These are phyloP conservation scores for Cicer arietinum DNA, from an alignment of 306 rosid genomes.

Conservation along the genomic window DNA sequence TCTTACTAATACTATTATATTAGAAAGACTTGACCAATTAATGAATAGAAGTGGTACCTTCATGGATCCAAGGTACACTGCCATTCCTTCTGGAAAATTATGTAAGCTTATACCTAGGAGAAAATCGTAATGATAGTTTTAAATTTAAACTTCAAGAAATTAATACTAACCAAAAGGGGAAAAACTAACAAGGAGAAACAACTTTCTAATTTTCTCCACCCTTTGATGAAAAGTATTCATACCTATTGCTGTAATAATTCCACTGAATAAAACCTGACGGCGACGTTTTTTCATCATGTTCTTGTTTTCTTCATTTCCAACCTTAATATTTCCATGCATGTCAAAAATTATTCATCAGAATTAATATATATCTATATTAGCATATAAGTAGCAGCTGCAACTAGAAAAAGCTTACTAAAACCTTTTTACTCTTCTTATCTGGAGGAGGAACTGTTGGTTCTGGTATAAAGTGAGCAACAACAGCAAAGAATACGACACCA, in stretches of 20 bases:
- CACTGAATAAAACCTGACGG: constrained; percentile 85
- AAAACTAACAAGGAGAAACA: background rate
- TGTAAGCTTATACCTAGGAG: constrained; percentile 84
- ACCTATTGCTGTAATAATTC: constrained; percentile 93
- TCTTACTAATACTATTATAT: too few species aligned
- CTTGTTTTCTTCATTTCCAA: constrained; percentile 71
- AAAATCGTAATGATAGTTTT: constrained; percentile 1
- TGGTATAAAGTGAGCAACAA: constrained; percentile 78
- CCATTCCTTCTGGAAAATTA: constrained; percentile 99
- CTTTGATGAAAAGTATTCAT: constrained; percentile 19
- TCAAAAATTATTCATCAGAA: constrained; percentile 45
- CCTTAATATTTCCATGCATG: constrained; percentile 61
- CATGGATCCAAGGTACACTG: constrained; percentile 94
- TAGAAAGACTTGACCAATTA: too few species aligned
- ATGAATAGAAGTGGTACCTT: constrained; percentile 58
- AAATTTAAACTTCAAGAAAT: background rate
- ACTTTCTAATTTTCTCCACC: constrained; percentile 14
- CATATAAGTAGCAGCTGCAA: background rate
- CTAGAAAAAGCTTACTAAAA: constrained; percentile 36
- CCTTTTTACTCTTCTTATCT: constrained; percentile 71
- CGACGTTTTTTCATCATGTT: constrained; percentile 79
- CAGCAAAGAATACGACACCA: constrained; percentile 87
- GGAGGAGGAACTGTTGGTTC: constrained; percentile 81
- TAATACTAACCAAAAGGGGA: background rate
- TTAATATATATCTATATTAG: background rate